A percentile compares a stretch with the other conserved stretches of the same genome.
These are phyloP conservation scores for Dothistroma septosporum DNA, from an alignment of 2,329 filamentous ascomycete species.

Conservation along the genomic window DNA sequence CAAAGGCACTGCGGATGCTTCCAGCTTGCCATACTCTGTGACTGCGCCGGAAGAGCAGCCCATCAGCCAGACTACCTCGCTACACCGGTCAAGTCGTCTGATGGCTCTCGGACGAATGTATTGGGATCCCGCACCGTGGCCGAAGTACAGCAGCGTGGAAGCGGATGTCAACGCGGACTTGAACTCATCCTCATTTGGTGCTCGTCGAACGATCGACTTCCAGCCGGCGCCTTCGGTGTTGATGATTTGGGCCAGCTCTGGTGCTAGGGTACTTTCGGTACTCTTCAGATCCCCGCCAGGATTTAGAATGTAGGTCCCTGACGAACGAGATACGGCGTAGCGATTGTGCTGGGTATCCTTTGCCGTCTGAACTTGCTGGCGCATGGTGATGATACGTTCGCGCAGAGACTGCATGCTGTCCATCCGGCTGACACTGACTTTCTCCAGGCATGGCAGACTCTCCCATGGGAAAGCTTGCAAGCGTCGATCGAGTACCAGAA, in stretches of 20 bases:
- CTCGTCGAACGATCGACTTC: conserved; percentile 63
- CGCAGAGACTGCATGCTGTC: conserved; percentile 81
- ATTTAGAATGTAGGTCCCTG: conserved; percentile 80
- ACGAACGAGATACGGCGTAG: conserved; percentile 49
- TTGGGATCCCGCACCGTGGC: conserved; percentile 90
- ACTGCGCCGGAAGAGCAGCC: conserved; percentile 86
- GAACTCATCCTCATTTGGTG: conserved; percentile 75
- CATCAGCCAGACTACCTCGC: conserved; percentile 69
- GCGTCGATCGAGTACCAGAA: conserved; percentile 86
- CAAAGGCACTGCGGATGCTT: conserved; percentile 83
- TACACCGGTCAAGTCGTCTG: conserved; percentile 56
- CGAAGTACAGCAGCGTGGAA: conserved; percentile 85
- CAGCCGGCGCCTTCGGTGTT: conserved; percentile 45
- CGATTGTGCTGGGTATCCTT: conserved; percentile 10
- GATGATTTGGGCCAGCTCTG: conserved; percentile 52
- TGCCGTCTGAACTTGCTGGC: conserved; percentile 22
- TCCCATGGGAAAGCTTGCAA: conserved; percentile 95
- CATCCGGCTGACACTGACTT: conserved; percentile 75
- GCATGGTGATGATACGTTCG: conserved; percentile 63
- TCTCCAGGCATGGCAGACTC: conserved; percentile 79
- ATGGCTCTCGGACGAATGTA: conserved; percentile 85
- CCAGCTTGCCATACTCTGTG: conserved; percentile 77
- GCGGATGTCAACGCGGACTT: conserved; percentile 60
- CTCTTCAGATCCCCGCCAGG: conserved; percentile 76
- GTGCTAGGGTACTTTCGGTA: conserved; percentile 72